Conservation (phyloP, 2,329 filamentous ascomycete genomes). For the Colletotrichum phormii region DNA sequence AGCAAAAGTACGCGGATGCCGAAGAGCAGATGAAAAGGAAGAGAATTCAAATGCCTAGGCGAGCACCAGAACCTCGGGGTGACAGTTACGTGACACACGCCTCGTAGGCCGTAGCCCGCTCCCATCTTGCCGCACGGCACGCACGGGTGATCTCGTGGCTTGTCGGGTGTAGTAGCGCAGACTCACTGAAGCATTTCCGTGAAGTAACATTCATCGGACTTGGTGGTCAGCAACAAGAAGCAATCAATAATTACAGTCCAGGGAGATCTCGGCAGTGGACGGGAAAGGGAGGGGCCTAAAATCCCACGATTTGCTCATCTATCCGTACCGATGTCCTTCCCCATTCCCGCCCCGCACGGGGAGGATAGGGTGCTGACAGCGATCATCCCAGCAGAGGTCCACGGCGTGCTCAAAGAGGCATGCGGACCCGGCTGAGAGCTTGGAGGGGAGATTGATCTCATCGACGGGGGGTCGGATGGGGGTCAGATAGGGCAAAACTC, state of each 20-base stretch:
- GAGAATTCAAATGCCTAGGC: constrained; percentile 1
- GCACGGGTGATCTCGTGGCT: constrained; percentile 11
- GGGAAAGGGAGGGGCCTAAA: constrained; percentile 1
- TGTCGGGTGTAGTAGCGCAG: background rate
- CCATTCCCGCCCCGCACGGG: background rate
- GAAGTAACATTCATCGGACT: background rate
- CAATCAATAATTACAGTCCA: background rate
- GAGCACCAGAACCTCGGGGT: constrained; percentile 20
- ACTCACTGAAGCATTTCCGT: background rate
- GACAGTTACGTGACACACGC: constrained; percentile 23
- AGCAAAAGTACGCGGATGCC: background rate
- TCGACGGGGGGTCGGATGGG: constrained; percentile 3
- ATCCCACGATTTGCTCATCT: constrained; percentile 16
- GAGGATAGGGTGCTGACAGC: constrained; percentile 34
- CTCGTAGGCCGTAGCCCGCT: background rate
- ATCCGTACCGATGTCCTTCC: background rate
- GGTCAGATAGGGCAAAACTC: background rate
- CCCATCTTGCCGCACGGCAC: background rate
- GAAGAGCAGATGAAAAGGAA: constrained; percentile 8
- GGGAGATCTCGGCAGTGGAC: constrained; percentile 8
- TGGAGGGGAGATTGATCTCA: background rate
- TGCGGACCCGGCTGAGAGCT: constrained; percentile 23
- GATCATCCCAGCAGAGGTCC: constrained; percentile 26
- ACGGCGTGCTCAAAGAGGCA: constrained; percentile 25
- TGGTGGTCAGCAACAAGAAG: background rate